A percentile compares a stretch with the other conserved stretches of the same genome.
phyloP scores from a whole-genome alignment of 805 yeast species.

The Pichia heedii region DNA sequence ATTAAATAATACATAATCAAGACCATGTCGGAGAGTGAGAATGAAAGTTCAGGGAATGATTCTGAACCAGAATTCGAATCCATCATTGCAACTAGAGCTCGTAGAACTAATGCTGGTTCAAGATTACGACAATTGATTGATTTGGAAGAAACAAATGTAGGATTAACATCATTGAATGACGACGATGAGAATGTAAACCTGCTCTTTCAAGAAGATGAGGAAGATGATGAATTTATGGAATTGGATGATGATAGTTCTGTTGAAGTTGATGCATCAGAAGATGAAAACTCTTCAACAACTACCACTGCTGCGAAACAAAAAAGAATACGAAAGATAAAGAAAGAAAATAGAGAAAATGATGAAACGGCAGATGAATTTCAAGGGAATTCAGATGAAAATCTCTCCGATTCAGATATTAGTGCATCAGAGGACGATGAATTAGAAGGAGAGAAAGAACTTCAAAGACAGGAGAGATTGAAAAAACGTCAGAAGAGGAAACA shows the following conservation, averaged over 20 bases:
- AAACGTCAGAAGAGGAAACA: constrained; percentile 39
- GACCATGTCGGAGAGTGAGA: neutral
- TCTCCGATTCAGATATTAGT: constrained; percentile 46
- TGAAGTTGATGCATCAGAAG: constrained; percentile 21
- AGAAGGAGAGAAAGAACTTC: constrained; percentile 32
- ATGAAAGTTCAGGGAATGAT: constrained; percentile 13
- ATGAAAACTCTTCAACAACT: no score
- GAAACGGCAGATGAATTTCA: constrained; percentile 23
- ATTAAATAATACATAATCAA: no score
- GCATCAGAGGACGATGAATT: constrained; percentile 51
- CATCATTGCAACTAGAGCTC: constrained; percentile 63
- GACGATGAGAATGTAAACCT: constrained; percentile 73
- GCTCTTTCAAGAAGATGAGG: constrained; percentile 56
- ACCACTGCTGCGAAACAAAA: constrained; percentile 13
- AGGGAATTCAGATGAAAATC: constrained; percentile 24
- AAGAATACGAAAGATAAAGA: constrained; percentile 6
- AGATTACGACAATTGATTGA: constrained; percentile 64
- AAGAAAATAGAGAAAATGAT: constrained; percentile 15
- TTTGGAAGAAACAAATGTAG: constrained; percentile 43
- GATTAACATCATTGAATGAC: constrained; percentile 29
- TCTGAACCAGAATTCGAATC: constrained; percentile 35
- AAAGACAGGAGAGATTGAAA: constrained; percentile 23
- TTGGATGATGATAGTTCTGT: constrained; percentile 23
- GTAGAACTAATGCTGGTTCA: constrained; percentile 88
- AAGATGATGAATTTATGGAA: constrained; percentile 40